phyloP scores from a whole-genome alignment of 148 eudicot species.

The Fagopyrum esculentum region DNA sequence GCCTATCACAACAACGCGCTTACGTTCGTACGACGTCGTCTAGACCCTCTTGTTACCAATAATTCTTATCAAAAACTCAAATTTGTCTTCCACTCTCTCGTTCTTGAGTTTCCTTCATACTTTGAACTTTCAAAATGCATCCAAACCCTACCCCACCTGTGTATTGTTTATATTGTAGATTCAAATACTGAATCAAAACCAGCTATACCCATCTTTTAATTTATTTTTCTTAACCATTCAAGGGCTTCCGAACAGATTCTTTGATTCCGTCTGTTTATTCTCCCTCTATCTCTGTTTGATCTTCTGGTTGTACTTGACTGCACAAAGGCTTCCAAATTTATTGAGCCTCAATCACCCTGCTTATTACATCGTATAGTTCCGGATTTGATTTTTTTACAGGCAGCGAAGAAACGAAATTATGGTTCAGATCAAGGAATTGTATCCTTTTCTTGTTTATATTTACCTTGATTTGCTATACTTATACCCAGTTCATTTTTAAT shows the following conservation, averaged over 20 bases:
- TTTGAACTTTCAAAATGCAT: constrained; percentile 6
- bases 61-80: background rate
- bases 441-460: constrained; percentile 24
- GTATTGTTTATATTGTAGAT: background rate
- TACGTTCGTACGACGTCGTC: background rate
- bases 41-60: background rate
- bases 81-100: background rate
- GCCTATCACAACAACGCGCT: background rate
- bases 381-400: background rate
- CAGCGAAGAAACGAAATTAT: constrained; percentile 11
- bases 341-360: background rate
- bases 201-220: background rate
- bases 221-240: background rate
- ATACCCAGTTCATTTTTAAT: background rate
- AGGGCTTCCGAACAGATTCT: constrained; percentile 4
- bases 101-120: background rate
- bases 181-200: background rate
- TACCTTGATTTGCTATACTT: background rate
- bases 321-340: background rate
- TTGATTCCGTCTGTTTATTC: constrained; percentile 8
- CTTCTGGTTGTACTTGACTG: background rate
- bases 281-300: background rate
- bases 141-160: constrained; percentile 3
- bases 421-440: constrained; percentile 54
- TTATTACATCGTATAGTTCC: background rate